Evolutionary conservation across 2,329 filamentous ascomycete genomes (phyloP).

Genomic region (Aspergillus pseudonomiae): DNA sequence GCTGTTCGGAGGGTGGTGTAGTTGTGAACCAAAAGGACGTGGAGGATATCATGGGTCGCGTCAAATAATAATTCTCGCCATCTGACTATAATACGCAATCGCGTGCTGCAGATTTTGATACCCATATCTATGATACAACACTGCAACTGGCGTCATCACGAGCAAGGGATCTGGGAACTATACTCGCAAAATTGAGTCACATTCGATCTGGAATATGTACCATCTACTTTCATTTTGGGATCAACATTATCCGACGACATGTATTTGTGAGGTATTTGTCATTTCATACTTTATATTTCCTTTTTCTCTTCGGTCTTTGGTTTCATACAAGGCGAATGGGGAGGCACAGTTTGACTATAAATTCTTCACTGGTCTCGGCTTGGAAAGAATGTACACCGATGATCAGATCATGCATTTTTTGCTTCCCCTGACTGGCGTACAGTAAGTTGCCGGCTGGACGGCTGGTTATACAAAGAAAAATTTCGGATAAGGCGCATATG

Average conservation of each 20-base stretch:
- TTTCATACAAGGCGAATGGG: constrained; percentile 11
- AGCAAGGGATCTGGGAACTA: constrained; percentile 15
- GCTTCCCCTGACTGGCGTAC: neutral
- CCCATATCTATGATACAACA: constrained; percentile 25
- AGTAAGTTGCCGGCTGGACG: neutral
- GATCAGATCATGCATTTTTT: neutral
- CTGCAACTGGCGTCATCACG: constrained; percentile 14
- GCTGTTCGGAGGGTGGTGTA: constrained; percentile 85
- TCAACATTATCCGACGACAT: constrained; percentile 6
- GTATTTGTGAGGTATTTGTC: constrained; percentile 1
- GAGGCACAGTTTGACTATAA: constrained; percentile 7
- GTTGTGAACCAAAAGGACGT: constrained; percentile 90
- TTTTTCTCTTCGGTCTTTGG: constrained; percentile 5
- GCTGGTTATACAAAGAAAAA: neutral
- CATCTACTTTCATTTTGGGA: neutral
- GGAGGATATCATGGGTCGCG: constrained; percentile 68
- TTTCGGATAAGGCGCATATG: constrained; percentile 1
- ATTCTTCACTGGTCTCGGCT: neutral
- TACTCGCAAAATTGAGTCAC: constrained; percentile 7
- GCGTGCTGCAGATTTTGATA: constrained; percentile 24
- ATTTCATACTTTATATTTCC: constrained; percentile 1
- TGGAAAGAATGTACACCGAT: constrained; percentile 6
- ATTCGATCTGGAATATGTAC: constrained; percentile 3
- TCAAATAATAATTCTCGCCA: constrained; percentile 23
- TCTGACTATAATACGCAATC: neutral